Evolutionary conservation across 768 basidiomycete species (phyloP).

Genomic region (Phallus indusiatus): DNA sequence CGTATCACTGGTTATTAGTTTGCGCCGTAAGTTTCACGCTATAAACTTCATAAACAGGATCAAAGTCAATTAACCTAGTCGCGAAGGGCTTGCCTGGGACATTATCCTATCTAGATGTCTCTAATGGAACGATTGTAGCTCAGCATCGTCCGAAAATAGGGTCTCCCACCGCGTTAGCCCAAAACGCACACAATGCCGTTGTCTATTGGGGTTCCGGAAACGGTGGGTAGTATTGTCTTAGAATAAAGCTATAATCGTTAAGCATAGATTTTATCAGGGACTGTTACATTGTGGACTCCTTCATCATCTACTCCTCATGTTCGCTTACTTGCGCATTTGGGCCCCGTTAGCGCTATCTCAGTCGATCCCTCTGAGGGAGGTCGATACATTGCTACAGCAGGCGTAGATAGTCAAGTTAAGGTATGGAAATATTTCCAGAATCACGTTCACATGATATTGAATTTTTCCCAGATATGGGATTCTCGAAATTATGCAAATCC

Average conservation of each 20-base stretch:
- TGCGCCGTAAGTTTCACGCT: constrained; percentile 51
- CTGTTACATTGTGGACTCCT: constrained; percentile 95
- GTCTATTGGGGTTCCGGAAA: constrained; percentile 93
- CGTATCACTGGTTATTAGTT: constrained; percentile 91
- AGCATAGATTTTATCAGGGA: constrained; percentile 18
- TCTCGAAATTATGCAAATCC: constrained; percentile 90
- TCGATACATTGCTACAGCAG: constrained; percentile 84
- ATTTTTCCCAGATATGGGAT: constrained; percentile 54
- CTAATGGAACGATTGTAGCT: constrained; percentile 78
- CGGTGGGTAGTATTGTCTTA: constrained; percentile 30
- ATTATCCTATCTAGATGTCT: constrained; percentile 94
- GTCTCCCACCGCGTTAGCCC: constrained; percentile 73
- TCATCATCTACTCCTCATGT: constrained; percentile 89
- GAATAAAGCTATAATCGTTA: neutral
- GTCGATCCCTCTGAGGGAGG: constrained; percentile 83
- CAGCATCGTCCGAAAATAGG: constrained; percentile 90
- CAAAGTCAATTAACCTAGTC: neutral
- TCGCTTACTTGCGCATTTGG: constrained; percentile 83
- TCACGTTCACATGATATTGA: neutral
- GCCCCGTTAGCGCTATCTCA: constrained; percentile 71
- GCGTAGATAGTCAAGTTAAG: constrained; percentile 82
- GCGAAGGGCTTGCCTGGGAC: constrained; percentile 77
- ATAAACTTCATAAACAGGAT: neutral
- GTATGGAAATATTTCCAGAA: constrained; percentile 23
- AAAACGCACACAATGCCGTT: constrained; percentile 90